Evolutionary conservation across 805 yeast genomes (phyloP).

Genomic region (Starmera pachycereana): DNA sequence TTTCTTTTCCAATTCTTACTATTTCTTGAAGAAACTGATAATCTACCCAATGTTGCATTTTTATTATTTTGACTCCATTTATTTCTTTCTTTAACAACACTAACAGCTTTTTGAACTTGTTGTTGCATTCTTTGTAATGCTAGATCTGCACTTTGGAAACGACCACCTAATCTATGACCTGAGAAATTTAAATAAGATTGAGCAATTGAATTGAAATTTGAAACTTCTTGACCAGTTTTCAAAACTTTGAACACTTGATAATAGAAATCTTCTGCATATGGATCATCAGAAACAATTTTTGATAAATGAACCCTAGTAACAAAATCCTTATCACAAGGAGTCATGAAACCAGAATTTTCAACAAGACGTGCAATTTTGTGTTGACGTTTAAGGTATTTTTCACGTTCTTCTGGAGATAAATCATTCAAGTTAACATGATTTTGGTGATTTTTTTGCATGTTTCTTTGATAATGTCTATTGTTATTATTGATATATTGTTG

Average conservation of each 20-base stretch:
- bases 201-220: constrained; percentile 71
- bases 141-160: constrained; percentile 74
- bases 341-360: constrained; percentile 88
- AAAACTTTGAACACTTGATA: constrained; percentile 82
- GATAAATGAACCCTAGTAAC: constrained; percentile 91
- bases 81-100: constrained; percentile 85
- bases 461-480: constrained; percentile 17
- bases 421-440: constrained; percentile 18
- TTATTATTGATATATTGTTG: constrained; percentile 11
- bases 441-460: constrained; percentile 19
- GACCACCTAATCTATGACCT: constrained; percentile 83
- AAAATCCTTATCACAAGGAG: constrained; percentile 92
- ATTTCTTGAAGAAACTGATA: constrained; percentile 65
- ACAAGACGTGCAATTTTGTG: constrained; percentile 67
- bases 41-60: constrained; percentile 82
- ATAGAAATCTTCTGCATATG: constrained; percentile 93
- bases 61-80: constrained; percentile 51
- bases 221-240: constrained; percentile 37
- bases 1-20: constrained; percentile 76
- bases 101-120: constrained; percentile 93
- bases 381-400: constrained; percentile 54
- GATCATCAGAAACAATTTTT: constrained; percentile 94
- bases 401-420: constrained; percentile 67
- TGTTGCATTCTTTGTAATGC: constrained; percentile 97
- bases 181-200: constrained; percentile 86